Evolutionary conservation across 306 rosid genomes (phyloP).

Genomic region (Lupinus albus): DNA sequence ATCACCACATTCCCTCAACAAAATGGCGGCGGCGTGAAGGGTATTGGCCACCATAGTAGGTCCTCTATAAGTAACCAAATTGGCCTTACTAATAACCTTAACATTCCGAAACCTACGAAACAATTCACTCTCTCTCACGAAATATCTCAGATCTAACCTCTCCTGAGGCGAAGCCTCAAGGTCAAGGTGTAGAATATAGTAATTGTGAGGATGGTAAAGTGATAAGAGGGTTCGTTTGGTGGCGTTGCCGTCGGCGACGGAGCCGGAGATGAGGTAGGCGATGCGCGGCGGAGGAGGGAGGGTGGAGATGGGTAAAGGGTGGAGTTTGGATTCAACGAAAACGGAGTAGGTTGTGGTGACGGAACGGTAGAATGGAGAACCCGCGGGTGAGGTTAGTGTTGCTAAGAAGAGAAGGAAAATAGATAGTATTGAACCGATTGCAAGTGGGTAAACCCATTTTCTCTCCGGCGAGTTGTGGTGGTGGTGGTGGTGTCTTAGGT

Average conservation of each 20-base stretch:
- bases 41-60: conserved; percentile 99
- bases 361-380: conserved; percentile 73
- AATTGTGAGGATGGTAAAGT: conserved; percentile 78
- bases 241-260: conserved; percentile 65
- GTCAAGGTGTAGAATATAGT: conserved; percentile 86
- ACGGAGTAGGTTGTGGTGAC: conserved; percentile 60
- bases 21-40: conserved; percentile 90
- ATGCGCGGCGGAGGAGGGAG: conserved; percentile 88
- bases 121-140: conserved; percentile 52
- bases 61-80: conserved; percentile 83
- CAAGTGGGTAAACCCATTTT: conserved; percentile 82
- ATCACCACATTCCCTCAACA: conserved; percentile 71
- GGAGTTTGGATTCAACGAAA: conserved; percentile 83
- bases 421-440: conserved; percentile 66
- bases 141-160: conserved; percentile 76
- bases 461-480: conserved; percentile 46
- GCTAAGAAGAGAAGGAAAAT: conserved; percentile 68
- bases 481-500: conserved; percentile 50
- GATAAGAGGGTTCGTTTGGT: conserved; percentile 74
- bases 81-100: conserved; percentile 77
- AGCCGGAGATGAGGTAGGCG: conserved; percentile 91
- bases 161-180: conserved; percentile 69
- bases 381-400: conserved; percentile 64
- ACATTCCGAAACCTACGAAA: conserved; percentile 66
- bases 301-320: conserved; percentile 55